Percentiles rank a stretch among this genome's conserved stretches.
These are phyloP conservation scores for Luffa aegyptiaca DNA, from an alignment of 306 rosid species.

Conservation along the genomic window DNA sequence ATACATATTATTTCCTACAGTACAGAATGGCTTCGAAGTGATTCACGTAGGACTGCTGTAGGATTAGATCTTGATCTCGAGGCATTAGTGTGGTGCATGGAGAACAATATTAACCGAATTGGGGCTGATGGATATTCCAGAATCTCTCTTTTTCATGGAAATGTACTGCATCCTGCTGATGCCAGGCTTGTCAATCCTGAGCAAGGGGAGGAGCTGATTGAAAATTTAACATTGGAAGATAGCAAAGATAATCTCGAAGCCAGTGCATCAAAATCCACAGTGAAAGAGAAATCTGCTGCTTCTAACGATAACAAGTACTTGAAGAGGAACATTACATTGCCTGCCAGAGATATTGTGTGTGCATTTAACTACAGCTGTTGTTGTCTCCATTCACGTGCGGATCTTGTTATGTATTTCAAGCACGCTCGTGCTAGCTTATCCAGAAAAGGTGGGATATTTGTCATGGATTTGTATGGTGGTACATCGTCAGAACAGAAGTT, in stretches of 20 bases:
- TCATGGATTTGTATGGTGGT: slow-evolving; percentile 94
- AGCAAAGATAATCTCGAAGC: slow-evolving; percentile 14
- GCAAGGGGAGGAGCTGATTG: slow-evolving; percentile 38
- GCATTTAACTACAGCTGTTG: slow-evolving; percentile 96
- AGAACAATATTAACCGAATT: slow-evolving; percentile 51
- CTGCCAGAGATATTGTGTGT: slow-evolving; percentile 71
- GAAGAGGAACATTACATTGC: slow-evolving; percentile 27
- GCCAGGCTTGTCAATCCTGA: slow-evolving; percentile 45
- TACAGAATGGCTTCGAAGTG: slow-evolving; percentile 69
- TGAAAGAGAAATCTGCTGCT: slow-evolving; percentile 24
- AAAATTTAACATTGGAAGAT: slow-evolving; percentile 36
- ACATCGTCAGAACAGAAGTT: slow-evolving; percentile 73
- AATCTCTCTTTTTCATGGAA: slow-evolving; percentile 81
- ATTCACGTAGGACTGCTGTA: slow-evolving; percentile 66
- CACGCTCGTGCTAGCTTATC: slow-evolving; percentile 58
- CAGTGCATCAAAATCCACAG: slow-evolving; percentile 24
- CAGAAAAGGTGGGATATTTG: slow-evolving; percentile 71
- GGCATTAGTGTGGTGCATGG: slow-evolving; percentile 78
- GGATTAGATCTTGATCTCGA: slow-evolving; percentile 81
- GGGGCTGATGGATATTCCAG: slow-evolving; percentile 70
- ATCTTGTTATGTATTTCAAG: slow-evolving; percentile 69
- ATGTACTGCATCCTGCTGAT: slow-evolving; percentile 65
- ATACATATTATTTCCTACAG: slow-evolving; percentile 30
- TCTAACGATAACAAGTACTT: slow-evolving; percentile 18
- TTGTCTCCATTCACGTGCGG: slow-evolving; percentile 80